A percentile compares a stretch with the other conserved stretches of the same genome.
phyloP scores from a whole-genome alignment of 352 stramenopile species.

The Pythium brachiatum region DNA sequence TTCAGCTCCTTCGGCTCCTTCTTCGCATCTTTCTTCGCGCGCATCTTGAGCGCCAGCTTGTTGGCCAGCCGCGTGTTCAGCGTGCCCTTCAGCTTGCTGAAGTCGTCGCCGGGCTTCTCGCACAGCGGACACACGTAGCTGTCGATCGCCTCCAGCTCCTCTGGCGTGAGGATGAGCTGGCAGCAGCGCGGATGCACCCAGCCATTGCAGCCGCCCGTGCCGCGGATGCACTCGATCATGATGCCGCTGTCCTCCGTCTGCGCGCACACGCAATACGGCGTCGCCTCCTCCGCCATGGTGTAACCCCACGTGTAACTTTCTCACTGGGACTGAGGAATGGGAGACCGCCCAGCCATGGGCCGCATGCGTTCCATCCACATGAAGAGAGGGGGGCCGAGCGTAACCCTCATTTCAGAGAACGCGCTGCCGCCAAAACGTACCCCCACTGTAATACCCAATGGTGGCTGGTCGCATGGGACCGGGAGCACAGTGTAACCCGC shows the following conservation, averaged over 20 bases:
- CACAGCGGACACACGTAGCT: constrained; percentile 86
- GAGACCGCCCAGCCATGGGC: constrained; percentile 20
- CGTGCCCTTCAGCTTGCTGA: constrained; percentile 43
- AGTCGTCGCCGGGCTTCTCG: constrained; percentile 70
- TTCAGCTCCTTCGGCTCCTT: not conserved
- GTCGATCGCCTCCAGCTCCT: constrained; percentile 84
- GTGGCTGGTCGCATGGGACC: constrained; percentile 1
- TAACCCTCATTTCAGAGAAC: constrained; percentile 10
- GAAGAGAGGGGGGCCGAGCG: constrained; percentile 4
- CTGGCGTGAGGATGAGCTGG: constrained; percentile 78
- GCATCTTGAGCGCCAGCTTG: constrained; percentile 44
- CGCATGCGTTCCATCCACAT: constrained; percentile 18
- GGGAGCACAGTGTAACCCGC: not conserved
- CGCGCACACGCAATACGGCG: constrained; percentile 84
- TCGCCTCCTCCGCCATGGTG: constrained; percentile 38
- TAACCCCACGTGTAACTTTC: not conserved
- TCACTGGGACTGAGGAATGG: not conserved
- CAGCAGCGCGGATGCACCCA: constrained; percentile 90
- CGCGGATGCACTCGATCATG: constrained; percentile 93
- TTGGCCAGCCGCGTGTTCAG: constrained; percentile 81
- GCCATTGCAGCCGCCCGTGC: constrained; percentile 86
- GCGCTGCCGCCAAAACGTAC: constrained; percentile 5
- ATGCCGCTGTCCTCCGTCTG: constrained; percentile 81
- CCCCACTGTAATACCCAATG: not conserved
- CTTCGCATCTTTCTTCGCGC: constrained; percentile 36